Conservation (phyloP, 208 protist genomes). For the Leishmania braziliensis region DNA sequence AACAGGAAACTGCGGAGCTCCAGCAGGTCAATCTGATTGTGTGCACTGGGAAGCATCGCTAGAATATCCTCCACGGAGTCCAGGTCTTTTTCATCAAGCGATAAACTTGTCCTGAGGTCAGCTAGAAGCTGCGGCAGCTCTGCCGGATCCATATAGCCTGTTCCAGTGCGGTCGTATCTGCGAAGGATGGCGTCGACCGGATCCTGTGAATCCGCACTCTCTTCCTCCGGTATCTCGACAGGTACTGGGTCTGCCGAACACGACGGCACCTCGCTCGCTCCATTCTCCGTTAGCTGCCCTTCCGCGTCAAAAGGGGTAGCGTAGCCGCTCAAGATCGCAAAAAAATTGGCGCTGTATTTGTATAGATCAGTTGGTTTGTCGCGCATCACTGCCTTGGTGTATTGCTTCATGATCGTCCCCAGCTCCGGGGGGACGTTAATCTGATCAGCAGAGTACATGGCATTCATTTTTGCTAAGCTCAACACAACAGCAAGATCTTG, state of each 20-base stretch:
- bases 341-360: slow-evolving; percentile 95
- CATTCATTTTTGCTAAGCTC: slow-evolving; percentile 53
- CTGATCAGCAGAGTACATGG: slow-evolving; percentile 91
- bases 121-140: slow-evolving; percentile 59
- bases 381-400: slow-evolving; percentile 90
- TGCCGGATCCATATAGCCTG: slow-evolving; percentile 43
- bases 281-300: slow-evolving; percentile 59
- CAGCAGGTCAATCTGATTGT: slow-evolving; percentile 63
- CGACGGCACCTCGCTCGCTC: neutral
- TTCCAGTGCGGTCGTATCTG: slow-evolving; percentile 52
- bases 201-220: slow-evolving; percentile 36
- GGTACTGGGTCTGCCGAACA: neutral
- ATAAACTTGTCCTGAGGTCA: slow-evolving; percentile 51
- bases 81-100: slow-evolving; percentile 53
- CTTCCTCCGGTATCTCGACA: neutral
- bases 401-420: slow-evolving; percentile 93
- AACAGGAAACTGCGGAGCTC: slow-evolving; percentile 78
- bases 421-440: slow-evolving; percentile 89
- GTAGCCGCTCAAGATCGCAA: slow-evolving; percentile 81
- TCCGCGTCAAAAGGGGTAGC: slow-evolving; percentile 76
- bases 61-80: slow-evolving; percentile 57
- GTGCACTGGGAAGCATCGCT: slow-evolving; percentile 27
- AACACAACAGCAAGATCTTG: neutral
- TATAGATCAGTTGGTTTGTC: slow-evolving; percentile 84
- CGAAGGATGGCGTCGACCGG: slow-evolving; percentile 57